A percentile compares a stretch with the other conserved stretches of the same genome.
These are phyloP conservation scores for Isochrysis galbana DNA, from an alignment of 78 protist genomes.

Conservation along the genomic window DNA sequence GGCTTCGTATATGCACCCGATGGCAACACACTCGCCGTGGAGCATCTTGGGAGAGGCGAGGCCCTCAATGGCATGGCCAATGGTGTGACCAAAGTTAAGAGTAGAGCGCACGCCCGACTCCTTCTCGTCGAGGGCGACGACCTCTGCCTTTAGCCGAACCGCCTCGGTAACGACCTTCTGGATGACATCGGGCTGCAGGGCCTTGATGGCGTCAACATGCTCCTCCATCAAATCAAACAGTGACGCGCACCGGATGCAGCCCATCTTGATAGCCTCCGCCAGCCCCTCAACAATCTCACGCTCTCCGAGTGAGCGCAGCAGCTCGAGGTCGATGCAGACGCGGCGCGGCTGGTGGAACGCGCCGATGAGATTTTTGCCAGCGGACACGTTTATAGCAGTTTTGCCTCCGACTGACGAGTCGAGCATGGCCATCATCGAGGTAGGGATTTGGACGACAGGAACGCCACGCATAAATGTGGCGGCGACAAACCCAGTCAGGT, in stretches of 20 bases:
- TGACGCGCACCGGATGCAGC: background rate
- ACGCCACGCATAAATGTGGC: constrained; percentile 82
- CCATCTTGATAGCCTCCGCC: constrained; percentile 47
- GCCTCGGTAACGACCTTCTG: background rate
- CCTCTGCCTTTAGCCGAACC: background rate
- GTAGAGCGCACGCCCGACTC: constrained; percentile 70
- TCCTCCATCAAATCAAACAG: constrained; percentile 9
- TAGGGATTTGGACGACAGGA: constrained; percentile 69
- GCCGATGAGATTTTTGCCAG: constrained; percentile 81
- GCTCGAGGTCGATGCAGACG: constrained; percentile 50
- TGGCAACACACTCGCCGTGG: constrained; percentile 76
- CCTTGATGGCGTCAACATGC: background rate
- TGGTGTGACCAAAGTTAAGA: constrained; percentile 81
- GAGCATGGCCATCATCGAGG: constrained; percentile 79
- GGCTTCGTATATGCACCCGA: constrained; percentile 65
- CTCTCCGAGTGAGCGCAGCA: constrained; percentile 29
- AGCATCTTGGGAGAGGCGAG: constrained; percentile 61
- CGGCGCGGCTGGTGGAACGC: constrained; percentile 81
- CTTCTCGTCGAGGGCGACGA: constrained; percentile 68
- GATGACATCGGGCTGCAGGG: background rate
- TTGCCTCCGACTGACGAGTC: constrained; percentile 79
- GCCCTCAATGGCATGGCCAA: constrained; percentile 83
- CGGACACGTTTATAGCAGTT: constrained; percentile 64
- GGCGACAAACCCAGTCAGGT: constrained; percentile 72
- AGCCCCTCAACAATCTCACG: constrained; percentile 18